Percentiles rank a stretch among this genome's conserved stretches.
Conservation (phyloP, 2,329 filamentous ascomycete species). For the Pleurostoma richardsiae region DNA sequence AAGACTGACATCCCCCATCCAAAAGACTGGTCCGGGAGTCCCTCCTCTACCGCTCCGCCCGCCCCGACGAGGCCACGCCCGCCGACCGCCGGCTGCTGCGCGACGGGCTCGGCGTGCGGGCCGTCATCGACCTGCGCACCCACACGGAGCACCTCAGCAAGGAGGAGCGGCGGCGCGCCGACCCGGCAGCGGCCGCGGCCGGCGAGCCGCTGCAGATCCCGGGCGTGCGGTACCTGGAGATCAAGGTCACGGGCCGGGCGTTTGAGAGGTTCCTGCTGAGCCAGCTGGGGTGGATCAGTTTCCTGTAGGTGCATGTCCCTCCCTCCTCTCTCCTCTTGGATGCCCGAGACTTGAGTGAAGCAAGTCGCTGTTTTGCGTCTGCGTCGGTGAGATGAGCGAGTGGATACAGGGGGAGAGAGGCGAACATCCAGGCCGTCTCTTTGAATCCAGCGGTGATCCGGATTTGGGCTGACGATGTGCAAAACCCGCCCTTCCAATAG, state of each 20-base stretch:
- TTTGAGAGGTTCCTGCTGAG: conserved; percentile 66
- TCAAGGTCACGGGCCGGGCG: conserved; percentile 68
- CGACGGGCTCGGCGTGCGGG: conserved; percentile 59
- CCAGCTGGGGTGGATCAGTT: conserved; percentile 62
- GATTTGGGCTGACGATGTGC: too few relatives aligned
- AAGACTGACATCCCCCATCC: neutral
- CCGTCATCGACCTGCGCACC: conserved; percentile 75
- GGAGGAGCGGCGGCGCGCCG: conserved; percentile 52
- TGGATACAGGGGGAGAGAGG: too few relatives aligned
- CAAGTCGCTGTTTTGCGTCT: too few relatives aligned
- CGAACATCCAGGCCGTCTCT: too few relatives aligned
- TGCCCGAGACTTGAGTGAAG: too few relatives aligned
- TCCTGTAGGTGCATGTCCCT: conserved; percentile 40
- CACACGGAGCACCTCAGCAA: conserved; percentile 73
- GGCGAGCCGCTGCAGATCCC: conserved; percentile 57
- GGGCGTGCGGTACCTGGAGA: conserved; percentile 56
- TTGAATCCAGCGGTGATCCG: too few relatives aligned
- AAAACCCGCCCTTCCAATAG: conserved; percentile 20
- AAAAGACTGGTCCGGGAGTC: conserved; percentile 51
- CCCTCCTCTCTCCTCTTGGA: too few relatives aligned
- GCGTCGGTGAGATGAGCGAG: too few relatives aligned
- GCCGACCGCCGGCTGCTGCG: conserved; percentile 57
- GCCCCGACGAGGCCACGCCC: conserved; percentile 68
- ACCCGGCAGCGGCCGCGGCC: conserved; percentile 44
- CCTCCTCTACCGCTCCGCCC: conserved; percentile 63